Evolutionary conservation across 169 alveolate species (phyloP).

Genomic region (Cryptosporidium parvum): DNA sequence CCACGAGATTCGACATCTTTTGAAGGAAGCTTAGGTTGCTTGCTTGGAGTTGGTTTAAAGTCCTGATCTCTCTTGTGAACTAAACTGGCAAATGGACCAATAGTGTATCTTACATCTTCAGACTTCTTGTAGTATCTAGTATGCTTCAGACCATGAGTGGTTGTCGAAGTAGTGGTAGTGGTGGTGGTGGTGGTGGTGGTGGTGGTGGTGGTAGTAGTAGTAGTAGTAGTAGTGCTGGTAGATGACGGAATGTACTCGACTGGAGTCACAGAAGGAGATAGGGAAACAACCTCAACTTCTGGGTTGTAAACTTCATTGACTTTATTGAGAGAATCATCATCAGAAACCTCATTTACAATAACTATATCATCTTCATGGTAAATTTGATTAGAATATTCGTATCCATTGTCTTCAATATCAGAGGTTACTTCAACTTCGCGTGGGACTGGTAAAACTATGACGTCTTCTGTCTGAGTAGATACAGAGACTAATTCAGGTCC

Average conservation of each 20-base stretch:
- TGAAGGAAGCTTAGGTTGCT: background rate
- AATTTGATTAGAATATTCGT: background rate
- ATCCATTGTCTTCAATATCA: background rate
- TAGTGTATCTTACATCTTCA: background rate
- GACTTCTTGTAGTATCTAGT: background rate
- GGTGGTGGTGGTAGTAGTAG: background rate
- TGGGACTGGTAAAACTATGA: background rate
- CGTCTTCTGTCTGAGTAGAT: background rate
- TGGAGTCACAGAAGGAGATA: conserved; percentile 14
- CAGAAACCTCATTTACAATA: too few species aligned
- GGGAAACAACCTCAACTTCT: background rate
- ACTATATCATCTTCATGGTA: background rate
- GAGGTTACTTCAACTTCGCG: background rate
- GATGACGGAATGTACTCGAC: background rate
- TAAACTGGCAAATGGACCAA: conserved; percentile 25
- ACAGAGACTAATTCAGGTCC: background rate
- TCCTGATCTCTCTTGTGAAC: background rate
- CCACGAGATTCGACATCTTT: background rate
- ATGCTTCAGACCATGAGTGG: background rate
- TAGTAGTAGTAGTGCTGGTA: conserved; percentile 17
- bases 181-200: conserved; percentile 10
- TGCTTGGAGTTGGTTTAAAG: background rate
- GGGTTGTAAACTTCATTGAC: background rate
- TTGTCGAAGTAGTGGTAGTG: conserved; percentile 24
- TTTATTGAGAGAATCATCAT: background rate